These are phyloP conservation scores for Ophioceras dolichostomum DNA, from an alignment of 2,329 filamentous ascomycete species.

Conservation along the genomic window DNA sequence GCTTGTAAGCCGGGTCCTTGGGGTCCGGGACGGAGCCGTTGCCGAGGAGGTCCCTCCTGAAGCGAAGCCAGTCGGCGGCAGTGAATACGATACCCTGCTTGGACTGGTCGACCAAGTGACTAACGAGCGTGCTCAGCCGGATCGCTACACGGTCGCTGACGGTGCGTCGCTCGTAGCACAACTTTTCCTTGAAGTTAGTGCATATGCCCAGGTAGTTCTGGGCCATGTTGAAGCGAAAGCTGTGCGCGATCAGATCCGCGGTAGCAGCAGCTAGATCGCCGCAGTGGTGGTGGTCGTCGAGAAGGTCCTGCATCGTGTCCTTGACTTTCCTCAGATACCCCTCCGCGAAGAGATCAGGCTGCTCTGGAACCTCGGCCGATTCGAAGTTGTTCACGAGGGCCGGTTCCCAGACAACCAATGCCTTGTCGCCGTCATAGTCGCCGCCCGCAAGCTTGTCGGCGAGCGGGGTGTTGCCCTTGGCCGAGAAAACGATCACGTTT, in stretches of 20 bases:
- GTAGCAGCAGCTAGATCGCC: conserved; percentile 14
- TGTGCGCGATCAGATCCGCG: conserved; percentile 34
- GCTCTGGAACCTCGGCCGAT: conserved; percentile 40
- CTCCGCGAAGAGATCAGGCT: conserved; percentile 28
- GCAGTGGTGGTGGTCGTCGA: conserved; percentile 6
- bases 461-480: conserved; percentile 45
- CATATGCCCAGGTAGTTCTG: conserved; percentile 47
- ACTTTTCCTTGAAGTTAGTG: conserved; percentile 50
- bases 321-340: conserved; percentile 38
- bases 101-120: conserved; percentile 42
- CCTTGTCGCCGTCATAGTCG: conserved; percentile 70
- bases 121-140: conserved; percentile 36
- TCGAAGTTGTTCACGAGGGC: conserved; percentile 52
- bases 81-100: conserved; percentile 43
- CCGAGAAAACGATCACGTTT: conserved; percentile 70
- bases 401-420: conserved; percentile 67
- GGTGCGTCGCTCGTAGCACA: conserved; percentile 45
- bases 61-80: conserved; percentile 22
- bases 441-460: conserved; percentile 65
- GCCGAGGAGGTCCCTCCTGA: conserved; percentile 19
- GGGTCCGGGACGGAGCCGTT: conserved; percentile 8
- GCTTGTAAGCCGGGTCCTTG: conserved; percentile 31
- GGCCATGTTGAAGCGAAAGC: conserved; percentile 46
- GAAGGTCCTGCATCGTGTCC: conserved; percentile 31
- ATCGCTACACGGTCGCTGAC: conserved; percentile 32